These are phyloP conservation scores for Eimeria mitis DNA, from an alignment of 169 alveolate species.

Conservation along the genomic window DNA sequence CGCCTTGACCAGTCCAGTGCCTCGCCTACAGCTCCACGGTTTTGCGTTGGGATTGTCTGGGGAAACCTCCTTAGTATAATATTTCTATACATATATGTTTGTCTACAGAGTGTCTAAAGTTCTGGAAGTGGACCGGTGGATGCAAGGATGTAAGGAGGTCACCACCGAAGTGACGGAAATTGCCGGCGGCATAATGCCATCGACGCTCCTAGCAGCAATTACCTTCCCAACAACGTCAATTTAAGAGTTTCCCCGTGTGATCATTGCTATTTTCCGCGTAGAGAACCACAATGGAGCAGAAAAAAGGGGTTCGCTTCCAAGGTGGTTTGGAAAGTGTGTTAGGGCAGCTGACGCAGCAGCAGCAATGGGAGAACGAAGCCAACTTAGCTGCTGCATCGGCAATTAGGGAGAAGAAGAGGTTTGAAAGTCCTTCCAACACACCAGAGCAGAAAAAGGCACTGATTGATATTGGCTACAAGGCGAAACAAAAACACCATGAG, in stretches of 20 bases:
- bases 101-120: neutral
- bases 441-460: neutral
- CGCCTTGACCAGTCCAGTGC: neutral
- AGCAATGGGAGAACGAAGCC: constrained; percentile 28
- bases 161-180: neutral
- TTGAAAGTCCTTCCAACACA: neutral
- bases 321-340: constrained; percentile 12
- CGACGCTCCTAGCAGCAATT: neutral
- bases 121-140: neutral
- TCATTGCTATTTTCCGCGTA: neutral
- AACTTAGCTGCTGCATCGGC: constrained; percentile 18
- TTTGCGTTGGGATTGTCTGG: neutral
- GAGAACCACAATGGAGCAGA: neutral
- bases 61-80: neutral
- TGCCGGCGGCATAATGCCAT: neutral
- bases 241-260: neutral
- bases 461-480: constrained; percentile 27
- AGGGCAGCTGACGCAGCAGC: constrained; percentile 29
- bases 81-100: neutral
- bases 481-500: neutral
- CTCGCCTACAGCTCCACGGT: neutral
- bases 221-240: neutral
- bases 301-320: constrained; percentile 16
- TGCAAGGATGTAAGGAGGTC: neutral
- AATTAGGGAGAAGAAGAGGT: neutral